A percentile compares a stretch with the other conserved stretches of the same genome.
phyloP scores from a whole-genome alignment of 495 filamentous ascomycete genomes.

The Annulohypoxylon nitens region DNA sequence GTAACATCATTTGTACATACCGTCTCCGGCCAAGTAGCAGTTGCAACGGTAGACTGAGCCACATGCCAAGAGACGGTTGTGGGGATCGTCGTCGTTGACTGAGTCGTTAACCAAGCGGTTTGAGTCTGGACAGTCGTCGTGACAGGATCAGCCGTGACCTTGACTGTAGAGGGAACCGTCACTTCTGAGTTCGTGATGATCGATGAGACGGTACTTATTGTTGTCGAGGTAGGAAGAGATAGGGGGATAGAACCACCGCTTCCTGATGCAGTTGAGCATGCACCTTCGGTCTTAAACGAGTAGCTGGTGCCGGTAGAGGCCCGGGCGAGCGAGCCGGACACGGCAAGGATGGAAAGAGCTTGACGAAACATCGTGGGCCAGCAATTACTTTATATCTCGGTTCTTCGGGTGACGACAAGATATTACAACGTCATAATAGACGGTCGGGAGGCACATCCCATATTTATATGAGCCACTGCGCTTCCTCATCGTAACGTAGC shows the following conservation, averaged over 20 bases:
- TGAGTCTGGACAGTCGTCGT: slow-evolving; percentile 25
- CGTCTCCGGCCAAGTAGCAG: slow-evolving; percentile 32
- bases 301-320: slow-evolving; percentile 31
- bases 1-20: slow-evolving; percentile 38
- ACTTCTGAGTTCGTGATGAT: slow-evolving; percentile 23
- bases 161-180: slow-evolving; percentile 23
- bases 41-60: slow-evolving; percentile 33
- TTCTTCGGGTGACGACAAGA: not conserved
- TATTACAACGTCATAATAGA: not conserved
- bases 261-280: slow-evolving; percentile 31
- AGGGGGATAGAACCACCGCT: slow-evolving; percentile 25
- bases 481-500: slow-evolving; percentile 10
- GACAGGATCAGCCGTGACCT: slow-evolving; percentile 17
- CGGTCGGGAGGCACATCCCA: not conserved
- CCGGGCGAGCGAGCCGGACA: slow-evolving; percentile 21
- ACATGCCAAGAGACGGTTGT: slow-evolving; percentile 15
- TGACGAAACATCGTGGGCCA: slow-evolving; percentile 17
- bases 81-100: slow-evolving; percentile 13
- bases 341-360: slow-evolving; percentile 13
- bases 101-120: not conserved
- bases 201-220: slow-evolving; percentile 24
- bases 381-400: not conserved
- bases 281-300: slow-evolving; percentile 29
- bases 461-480: slow-evolving; percentile 1
- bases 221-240: slow-evolving; percentile 32